A percentile compares a stretch with the other conserved stretches of the same genome.
Conservation (phyloP, 805 yeast genomes). For the Blastobotrys chiropterorum region DNA sequence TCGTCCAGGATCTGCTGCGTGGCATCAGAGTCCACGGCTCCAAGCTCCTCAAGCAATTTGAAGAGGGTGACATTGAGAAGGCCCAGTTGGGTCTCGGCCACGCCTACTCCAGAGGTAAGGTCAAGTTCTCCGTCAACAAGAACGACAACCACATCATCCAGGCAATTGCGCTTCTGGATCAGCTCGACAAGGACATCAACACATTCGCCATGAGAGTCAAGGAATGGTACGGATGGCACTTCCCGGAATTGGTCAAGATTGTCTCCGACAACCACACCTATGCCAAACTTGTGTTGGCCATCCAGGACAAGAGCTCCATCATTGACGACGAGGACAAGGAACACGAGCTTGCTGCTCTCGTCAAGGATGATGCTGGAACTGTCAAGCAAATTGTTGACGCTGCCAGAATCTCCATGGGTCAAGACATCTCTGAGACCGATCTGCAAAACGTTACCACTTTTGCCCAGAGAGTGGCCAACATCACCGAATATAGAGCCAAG, state of each 20-base stretch:
- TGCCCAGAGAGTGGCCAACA: constrained; percentile 88
- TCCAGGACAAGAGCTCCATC: constrained; percentile 81
- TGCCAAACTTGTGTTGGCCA: constrained; percentile 75
- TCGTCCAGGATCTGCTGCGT: constrained; percentile 90
- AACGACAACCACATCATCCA: constrained; percentile 98
- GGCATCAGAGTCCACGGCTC: constrained; percentile 89
- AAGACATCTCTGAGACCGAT: constrained; percentile 91
- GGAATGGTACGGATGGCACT: constrained; percentile 99
- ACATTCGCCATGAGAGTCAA: constrained; percentile 95
- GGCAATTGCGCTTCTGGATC: constrained; percentile 95
- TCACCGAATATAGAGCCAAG: constrained; percentile 83
- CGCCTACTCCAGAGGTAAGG: constrained; percentile 98
- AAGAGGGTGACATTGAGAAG: constrained; percentile 92
- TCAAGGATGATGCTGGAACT: constrained; percentile 84
- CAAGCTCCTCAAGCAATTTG: constrained; percentile 84
- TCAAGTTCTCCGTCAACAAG: constrained; percentile 97
- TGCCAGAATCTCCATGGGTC: constrained; percentile 98
- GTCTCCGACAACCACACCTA: constrained; percentile 83
- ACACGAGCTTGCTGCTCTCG: constrained; percentile 86
- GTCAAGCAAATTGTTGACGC: constrained; percentile 91
- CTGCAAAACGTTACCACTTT: constrained; percentile 86
- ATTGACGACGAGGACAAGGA: constrained; percentile 46
- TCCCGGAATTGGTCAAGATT: constrained; percentile 92
- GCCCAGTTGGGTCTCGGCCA: constrained; percentile 99
- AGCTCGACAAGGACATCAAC: constrained; percentile 96